Conservation (phyloP, 768 basidiomycete genomes). For the Steccherinum ochraceum region DNA sequence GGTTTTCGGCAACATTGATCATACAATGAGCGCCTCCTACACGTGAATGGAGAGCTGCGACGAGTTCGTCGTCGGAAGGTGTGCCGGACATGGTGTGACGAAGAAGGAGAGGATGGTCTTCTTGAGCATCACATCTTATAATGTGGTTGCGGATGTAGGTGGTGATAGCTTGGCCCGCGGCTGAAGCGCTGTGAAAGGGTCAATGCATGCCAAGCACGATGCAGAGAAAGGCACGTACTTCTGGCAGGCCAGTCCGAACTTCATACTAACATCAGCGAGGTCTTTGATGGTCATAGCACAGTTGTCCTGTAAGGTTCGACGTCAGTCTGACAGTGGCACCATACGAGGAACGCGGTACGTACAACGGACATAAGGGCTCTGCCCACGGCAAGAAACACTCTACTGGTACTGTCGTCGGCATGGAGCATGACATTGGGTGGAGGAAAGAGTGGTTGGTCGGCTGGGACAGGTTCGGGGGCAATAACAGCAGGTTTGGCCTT, state of each 20-base stretch:
- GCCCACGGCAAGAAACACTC: conserved; percentile 68
- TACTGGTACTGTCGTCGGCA: conserved; percentile 65
- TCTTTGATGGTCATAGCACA: conserved; percentile 85
- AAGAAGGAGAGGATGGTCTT: conserved; percentile 69
- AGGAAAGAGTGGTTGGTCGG: conserved; percentile 42
- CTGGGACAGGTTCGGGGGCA: conserved; percentile 12
- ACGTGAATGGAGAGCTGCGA: conserved; percentile 63
- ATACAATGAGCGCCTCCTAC: conserved; percentile 56
- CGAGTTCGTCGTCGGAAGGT: conserved; percentile 63
- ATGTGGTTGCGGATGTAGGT: conserved; percentile 76
- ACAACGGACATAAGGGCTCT: conserved; percentile 72
- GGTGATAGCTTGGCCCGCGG: conserved; percentile 76
- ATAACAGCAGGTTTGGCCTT: conserved; percentile 13
- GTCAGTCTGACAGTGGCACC: conserved; percentile 8
- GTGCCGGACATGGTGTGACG: conserved; percentile 72
- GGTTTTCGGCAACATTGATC: conserved; percentile 26
- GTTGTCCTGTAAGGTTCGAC: conserved; percentile 47
- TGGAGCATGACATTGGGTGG: conserved; percentile 62
- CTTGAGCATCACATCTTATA: conserved; percentile 61
- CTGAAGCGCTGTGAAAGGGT: conserved; percentile 48
- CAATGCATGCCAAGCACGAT: conserved; percentile 6
- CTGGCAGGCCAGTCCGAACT: conserved; percentile 64
- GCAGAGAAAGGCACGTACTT: conserved; percentile 44
- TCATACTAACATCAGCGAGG: conserved; percentile 64
- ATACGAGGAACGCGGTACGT: conserved; percentile 23